Evolutionary conservation across 257 asterid species (phyloP), one percentile per base, ranked within the genome.

Genomic region (Solanum paucissectum): DNA sequence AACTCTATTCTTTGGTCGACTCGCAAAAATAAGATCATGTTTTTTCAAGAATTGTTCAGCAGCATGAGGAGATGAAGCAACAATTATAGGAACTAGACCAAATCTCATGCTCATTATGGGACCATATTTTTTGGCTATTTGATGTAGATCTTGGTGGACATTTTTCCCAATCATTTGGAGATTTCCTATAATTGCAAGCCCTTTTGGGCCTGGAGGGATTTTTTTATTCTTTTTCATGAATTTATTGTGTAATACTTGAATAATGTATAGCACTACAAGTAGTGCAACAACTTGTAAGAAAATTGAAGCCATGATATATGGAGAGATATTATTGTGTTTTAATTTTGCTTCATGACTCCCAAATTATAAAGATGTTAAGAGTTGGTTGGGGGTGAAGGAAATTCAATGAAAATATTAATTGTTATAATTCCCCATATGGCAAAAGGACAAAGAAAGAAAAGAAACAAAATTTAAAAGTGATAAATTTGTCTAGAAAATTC

Each of bases 21-120:
- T 49, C 0, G 87, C 87, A 55, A 86, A 88, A 66, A 60, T n/a
- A 12, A 69, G 81, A 66, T 89, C 90, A 55, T 89, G 33, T 0
- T 40, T 87, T 73, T 71, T 89, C 83, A 89, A 87, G 85, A 89
- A 87, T 85, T 55, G 82, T 76, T 89, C 86, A 21, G 83, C 75
- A 6, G 88, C 83, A 37, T 86, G 88, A n/a, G 90, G 88, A 36
- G 88, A 88, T 62, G 86, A 88, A 66, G 60, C 86, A 40, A 88
- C 34, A 29, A 88, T 62, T 2, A 84, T 36, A 44, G 88, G 88
- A 55, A 88, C 87, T 1, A 2, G 18, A 9, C 89, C 87, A 7
- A 86, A 74, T 7, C 13, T 64, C 64, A 89, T 71, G 34, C 79
- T 42, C 89, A 89, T 89, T 10, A 89, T 71, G 1, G 91, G 89